phyloP scores from a whole-genome alignment of 331 rosid species.

The Malus hybrid region DNA sequence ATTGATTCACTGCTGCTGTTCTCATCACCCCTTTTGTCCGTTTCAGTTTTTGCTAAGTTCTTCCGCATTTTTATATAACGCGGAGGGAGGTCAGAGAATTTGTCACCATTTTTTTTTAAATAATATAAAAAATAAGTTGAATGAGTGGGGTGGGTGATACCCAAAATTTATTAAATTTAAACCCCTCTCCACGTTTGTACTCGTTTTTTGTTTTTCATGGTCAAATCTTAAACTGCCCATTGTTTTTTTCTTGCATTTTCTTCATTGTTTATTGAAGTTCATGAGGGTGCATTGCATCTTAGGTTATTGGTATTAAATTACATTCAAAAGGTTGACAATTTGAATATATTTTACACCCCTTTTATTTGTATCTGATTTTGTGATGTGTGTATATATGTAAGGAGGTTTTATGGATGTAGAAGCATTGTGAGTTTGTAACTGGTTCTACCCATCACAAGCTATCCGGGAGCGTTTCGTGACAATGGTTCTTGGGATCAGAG shows the following conservation, averaged over 20 bases:
- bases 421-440: background rate
- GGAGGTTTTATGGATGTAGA: conserved; percentile 31
- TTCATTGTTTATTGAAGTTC: background rate
- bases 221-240: background rate
- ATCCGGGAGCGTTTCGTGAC: background rate
- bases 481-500: conserved; percentile 81
- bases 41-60: background rate
- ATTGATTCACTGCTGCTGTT: background rate
- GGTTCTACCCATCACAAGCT: conserved; percentile 10
- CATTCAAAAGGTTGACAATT: background rate
- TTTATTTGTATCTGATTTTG: background rate
- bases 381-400: conserved; percentile 15
- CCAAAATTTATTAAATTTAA: background rate
- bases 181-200: conserved; percentile 25
- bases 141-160: conserved; percentile 19
- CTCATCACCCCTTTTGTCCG: background rate
- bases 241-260: background rate
- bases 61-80: background rate
- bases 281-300: background rate
- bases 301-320: background rate
- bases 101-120: background rate
- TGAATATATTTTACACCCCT: background rate
- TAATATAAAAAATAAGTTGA: background rate
- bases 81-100: background rate
- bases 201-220: background rate